Evolutionary conservation across 768 basidiomycete species (phyloP).

Genomic region (Phlegmacium glaucopus): DNA sequence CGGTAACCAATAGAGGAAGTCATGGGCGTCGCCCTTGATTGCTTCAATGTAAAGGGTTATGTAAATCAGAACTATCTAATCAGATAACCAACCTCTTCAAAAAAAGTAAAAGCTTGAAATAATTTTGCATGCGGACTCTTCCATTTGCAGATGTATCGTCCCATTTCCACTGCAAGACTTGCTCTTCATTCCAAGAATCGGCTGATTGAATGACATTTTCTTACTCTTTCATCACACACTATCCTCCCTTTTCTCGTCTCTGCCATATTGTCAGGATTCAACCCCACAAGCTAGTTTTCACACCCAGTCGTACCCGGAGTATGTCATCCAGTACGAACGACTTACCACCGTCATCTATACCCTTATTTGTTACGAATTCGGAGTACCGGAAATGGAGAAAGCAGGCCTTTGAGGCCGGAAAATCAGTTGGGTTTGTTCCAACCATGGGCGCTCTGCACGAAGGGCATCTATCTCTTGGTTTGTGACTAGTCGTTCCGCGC

Average conservation of each 20-base stretch:
- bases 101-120: no score
- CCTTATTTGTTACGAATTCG: conserved; percentile 55
- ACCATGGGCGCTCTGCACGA: conserved; percentile 98
- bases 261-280: neutral
- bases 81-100: no score
- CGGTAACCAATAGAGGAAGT: neutral
- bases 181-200: no score
- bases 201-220: no score
- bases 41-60: no score
- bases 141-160: no score
- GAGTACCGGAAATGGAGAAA: conserved; percentile 74
- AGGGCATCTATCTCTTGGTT: conserved; percentile 90
- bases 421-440: conserved; percentile 89
- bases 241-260: neutral
- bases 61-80: no score
- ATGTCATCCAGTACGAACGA: conserved; percentile 13
- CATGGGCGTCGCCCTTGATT: no score
- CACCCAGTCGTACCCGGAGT: neutral
- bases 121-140: no score
- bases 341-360: conserved; percentile 37
- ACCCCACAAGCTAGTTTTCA: neutral
- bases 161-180: no score
- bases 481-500: conserved; percentile 19
- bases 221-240: no score
- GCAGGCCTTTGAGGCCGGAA: conserved; percentile 49